A percentile compares a stretch with the other conserved stretches of the same genome.
phyloP scores from a whole-genome alignment of 2,329 filamentous ascomycete species.

The Alternaria postmessia region DNA sequence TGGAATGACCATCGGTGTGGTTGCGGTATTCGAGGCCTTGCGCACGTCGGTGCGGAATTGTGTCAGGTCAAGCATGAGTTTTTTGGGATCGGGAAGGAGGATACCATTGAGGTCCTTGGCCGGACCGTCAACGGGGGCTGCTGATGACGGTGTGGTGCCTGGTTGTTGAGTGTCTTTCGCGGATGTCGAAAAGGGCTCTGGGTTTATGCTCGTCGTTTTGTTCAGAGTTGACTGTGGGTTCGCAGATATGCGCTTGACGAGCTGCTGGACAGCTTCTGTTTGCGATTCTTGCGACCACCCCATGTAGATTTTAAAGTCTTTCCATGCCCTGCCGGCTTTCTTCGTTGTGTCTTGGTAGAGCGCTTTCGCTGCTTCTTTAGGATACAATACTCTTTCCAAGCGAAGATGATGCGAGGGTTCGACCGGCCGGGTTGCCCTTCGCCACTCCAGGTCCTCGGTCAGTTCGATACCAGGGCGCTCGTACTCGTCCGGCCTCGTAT shows the following conservation, averaged over 20 bases:
- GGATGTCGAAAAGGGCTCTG: constrained; percentile 19
- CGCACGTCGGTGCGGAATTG: constrained; percentile 35
- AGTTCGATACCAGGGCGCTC: constrained; percentile 55
- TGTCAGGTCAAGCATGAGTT: constrained; percentile 37
- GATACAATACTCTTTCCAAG: constrained; percentile 36
- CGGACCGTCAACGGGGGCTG: constrained; percentile 17
- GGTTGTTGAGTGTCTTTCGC: constrained; percentile 25
- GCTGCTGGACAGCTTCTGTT: constrained; percentile 20
- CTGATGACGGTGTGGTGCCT: constrained; percentile 16
- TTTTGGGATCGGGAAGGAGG: constrained; percentile 36
- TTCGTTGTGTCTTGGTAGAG: constrained; percentile 36
- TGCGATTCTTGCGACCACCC: constrained; percentile 33
- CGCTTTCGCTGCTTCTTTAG: constrained; percentile 30
- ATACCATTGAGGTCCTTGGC: constrained; percentile 28
- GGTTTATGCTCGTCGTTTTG: constrained; percentile 13
- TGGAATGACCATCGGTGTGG: constrained; percentile 43
- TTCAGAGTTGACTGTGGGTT: constrained; percentile 11
- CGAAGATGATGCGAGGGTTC: constrained; percentile 48
- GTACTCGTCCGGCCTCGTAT: constrained; percentile 59
- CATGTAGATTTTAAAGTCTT: constrained; percentile 32
- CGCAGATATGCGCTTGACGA: constrained; percentile 18
- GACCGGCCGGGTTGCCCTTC: constrained; percentile 41
- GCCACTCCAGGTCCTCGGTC: constrained; percentile 51
- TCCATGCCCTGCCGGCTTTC: constrained; percentile 32
- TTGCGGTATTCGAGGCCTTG: constrained; percentile 27